Evolutionary conservation across 2,329 filamentous ascomycete genomes (phyloP).

Genomic region (Fusarium nanum): DNA sequence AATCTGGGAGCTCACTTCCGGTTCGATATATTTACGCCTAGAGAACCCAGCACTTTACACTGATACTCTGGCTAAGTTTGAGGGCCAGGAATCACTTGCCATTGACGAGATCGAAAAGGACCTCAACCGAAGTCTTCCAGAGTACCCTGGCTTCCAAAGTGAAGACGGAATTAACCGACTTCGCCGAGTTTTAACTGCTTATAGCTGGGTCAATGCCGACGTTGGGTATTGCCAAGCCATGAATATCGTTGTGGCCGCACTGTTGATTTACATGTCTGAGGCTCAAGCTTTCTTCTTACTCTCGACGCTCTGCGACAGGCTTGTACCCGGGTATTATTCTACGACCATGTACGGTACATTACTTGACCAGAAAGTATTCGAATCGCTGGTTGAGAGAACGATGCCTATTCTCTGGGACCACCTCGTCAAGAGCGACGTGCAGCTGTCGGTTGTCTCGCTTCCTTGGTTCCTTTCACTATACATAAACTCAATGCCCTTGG

Average conservation of each 20-base stretch:
- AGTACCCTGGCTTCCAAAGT: constrained; percentile 97
- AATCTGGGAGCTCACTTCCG: constrained; percentile 94
- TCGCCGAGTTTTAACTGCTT: constrained; percentile 91
- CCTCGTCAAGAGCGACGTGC: constrained; percentile 95
- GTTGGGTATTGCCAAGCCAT: constrained; percentile 99
- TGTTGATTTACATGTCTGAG: constrained; percentile 99
- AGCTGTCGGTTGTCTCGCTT: constrained; percentile 94
- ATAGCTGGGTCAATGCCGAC: constrained; percentile 96
- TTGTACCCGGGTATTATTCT: constrained; percentile 97
- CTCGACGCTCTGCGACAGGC: constrained; percentile 88
- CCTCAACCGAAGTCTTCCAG: constrained; percentile 92
- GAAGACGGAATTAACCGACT: constrained; percentile 93
- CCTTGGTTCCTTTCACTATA: constrained; percentile 99
- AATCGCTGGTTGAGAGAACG: constrained; percentile 97
- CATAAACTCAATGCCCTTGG: constrained; percentile 99
- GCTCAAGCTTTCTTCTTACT: constrained; percentile 94
- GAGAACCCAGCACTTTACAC: constrained; percentile 85
- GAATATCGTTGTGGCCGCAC: constrained; percentile 98
- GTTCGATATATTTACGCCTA: constrained; percentile 87
- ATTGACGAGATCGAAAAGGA: constrained; percentile 99
- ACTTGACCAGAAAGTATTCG: constrained; percentile 96
- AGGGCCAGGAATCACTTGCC: constrained; percentile 88
- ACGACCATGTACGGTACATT: constrained; percentile 99
- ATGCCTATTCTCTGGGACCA: constrained; percentile 99
- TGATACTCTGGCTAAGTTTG: constrained; percentile 85